Base-by-base conservation (phyloP, 1,284 basidiomycete species). In the Irpex lacteus region DNA sequence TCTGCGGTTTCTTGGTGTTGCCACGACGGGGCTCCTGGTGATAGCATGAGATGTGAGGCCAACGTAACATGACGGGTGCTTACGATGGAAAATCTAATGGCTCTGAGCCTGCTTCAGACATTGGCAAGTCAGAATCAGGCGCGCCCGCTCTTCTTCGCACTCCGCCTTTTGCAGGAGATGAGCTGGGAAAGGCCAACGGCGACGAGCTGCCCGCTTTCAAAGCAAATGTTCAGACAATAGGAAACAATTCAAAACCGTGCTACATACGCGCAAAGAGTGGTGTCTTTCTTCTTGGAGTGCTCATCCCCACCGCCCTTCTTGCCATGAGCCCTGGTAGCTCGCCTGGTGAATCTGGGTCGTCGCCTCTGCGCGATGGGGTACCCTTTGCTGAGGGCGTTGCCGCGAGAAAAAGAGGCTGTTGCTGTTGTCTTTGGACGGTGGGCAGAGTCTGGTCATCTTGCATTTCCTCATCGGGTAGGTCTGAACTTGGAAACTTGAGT, bases 151-250 rank as follows among this genome's bases (percentile, higher is more conserved):
- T 77, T 63, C 72, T 73, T 13, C 80, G 80, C 6, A 78, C 85
- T 69, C 61, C 63, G 36, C 68, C 83, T 66, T 75, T 77, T 36
- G 73, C 74, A 4, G 90, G 87, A 1, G 89, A 89, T 4, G 90
- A 92, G 50, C 85, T 88, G 0, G 90, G 90, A 71, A 87, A 92
- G n/a, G 86, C 81, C 61, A 92, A 77, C 8, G 89, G 90, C 1
- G 90, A 91, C 9, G 87, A 86, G 66, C 85, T 87, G n/a, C 80
- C 82, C 53, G 79, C 83, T 85, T 2, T 26, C 3, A 26, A 4
- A 26, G 26, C 4, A 26, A 26, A 26, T 26, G 19, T 36, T 62
- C 5, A 44, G 40, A 44, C 9, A 9, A n/a, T 19, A 26, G 62
- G 21, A 21, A 9, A 21, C n/a, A 36, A 55, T 37, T 53, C 34